phyloP scores from a whole-genome alignment of 352 stramenopile species.

The Globisporangium rhizosaccharum region DNA sequence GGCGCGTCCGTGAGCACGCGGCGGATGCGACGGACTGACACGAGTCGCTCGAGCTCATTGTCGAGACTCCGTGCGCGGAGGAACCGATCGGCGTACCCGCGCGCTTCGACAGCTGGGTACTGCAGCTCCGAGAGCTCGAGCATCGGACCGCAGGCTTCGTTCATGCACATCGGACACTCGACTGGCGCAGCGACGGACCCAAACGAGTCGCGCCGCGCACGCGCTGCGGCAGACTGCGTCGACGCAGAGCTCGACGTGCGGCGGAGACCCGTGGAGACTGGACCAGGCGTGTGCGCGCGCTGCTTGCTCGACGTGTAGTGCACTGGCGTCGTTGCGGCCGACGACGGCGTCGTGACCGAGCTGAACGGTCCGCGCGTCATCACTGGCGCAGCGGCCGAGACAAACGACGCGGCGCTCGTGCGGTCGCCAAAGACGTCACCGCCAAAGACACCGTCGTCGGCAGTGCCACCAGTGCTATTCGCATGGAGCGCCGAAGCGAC shows the following conservation, averaged over 20 bases:
- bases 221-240: conserved; percentile 5
- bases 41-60: conserved; percentile 49
- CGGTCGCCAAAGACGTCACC: conserved; percentile 10
- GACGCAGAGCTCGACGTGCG: conserved; percentile 30
- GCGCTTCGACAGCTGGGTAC: conserved; percentile 40
- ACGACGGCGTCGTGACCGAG: conserved; percentile 4
- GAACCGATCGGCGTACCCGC: conserved; percentile 24
- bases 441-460: conserved; percentile 18
- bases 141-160: conserved; percentile 57
- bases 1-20: conserved; percentile 37
- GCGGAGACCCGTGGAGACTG: conserved; percentile 14
- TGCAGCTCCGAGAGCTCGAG: conserved; percentile 42
- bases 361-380: conserved; percentile 1
- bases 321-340: conserved; percentile 8
- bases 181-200: conserved; percentile 3
- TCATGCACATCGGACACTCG: conserved; percentile 51
- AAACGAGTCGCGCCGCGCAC: conserved; percentile 31
- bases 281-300: conserved; percentile 4
- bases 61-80: conserved; percentile 40
- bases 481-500: conserved; percentile 17
- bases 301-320: conserved; percentile 8
- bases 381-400: conserved; percentile 6
- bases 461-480: conserved; percentile 3
- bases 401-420: conserved; percentile 14
- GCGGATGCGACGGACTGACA: conserved; percentile 35